Evolutionary conservation across 2,329 filamentous ascomycete genomes (phyloP), one percentile per base, ranked within the genome.

Genomic region (Pyrenochaeta sp.): DNA sequence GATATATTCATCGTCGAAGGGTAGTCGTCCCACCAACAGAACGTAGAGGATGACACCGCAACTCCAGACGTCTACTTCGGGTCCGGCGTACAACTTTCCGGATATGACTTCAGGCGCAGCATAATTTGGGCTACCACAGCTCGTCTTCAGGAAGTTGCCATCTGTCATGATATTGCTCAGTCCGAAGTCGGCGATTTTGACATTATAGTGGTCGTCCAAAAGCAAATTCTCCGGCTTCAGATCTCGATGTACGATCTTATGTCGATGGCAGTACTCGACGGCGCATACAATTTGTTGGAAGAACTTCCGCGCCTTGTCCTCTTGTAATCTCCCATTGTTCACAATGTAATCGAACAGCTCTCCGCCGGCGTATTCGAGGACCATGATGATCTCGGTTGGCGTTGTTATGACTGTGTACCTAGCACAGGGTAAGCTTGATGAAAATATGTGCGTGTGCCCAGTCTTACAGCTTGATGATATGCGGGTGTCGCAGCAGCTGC

Each of bases 131-230:
- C 94, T 98, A 52, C 95, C 95, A 72, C 95, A 99, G 76, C 93
- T 98, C 1, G 95, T 99, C 82, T 97, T 98, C 72, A 99, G 86
- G 76, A 99, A 99, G 77, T 99, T 99, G 27, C 95, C 95, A 76
- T 99, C 95, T 0, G 95, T 98, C 95, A 99, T 99, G 80, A 99
- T 99, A 77, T 99, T 99, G 82, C 94, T 98, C 56, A 99, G 84
- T 56, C 95, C 95, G 69, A 99, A 99, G 80, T 99, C 95, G 71
- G 95, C 95, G 81, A 99, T 99, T 83, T 99, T 99, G 80, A 99
- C 94, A 72, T 99, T 97, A 74, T 97, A 90, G 58, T 96, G 90
- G 65, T 96, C 92, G 79, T 99, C 95, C 50, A 99, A 88, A 43
- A 99, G 86, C 48, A 99, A 82, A 75, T 99, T 99, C 83, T 99